Base-by-base conservation (phyloP, 73 alveolate species). In the Stentor roeselii region DNA sequence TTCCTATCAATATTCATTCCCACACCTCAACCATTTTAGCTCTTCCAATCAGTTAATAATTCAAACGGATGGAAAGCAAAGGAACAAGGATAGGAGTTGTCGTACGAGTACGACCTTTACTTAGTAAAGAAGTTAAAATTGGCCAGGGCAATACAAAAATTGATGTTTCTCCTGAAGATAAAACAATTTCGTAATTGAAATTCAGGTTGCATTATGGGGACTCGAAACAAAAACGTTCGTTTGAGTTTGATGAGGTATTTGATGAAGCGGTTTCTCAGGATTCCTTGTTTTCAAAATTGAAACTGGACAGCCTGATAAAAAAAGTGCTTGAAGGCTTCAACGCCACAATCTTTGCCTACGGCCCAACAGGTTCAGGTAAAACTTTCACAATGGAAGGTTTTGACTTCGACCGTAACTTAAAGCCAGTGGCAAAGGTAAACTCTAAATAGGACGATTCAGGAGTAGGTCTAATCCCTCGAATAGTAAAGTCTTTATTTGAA, bases 291-390 rank as follows among this genome's bases (percentile, higher is more conserved):
- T 92, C 87, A 59, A 86, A 77, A 41, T 60, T 89, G 31, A 92
- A 58, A 21, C 27, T 93, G 2, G 87, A 86, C 75, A 87, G 88
- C 34, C 84, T 92, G 59, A 90, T 95, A 3, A 87, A 83, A 36
- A 86, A 90, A n/a, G 92, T 93, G 15, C 83, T 93, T 60, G 95
- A 93, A 86, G 99, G 99, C 21, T 96, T 87, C 83, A 96, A 96
- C 83, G 97, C 97, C 32, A 96, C 99, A 32, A 84, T 96, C 1
- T 96, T 96, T 84, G 98, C 97, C 31, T 96, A 96, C 84, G 99
- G 99, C 6, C 94, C 94, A 82, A 96, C 99, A 15, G 99, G 99
- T 30, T 88, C 96, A 84, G 99, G 99, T n/a, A 96, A 96, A 93
- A 96, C 99, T 36, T 94, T 39, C 82, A 93, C 98, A 3, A 96